Evolutionary conservation across 2,329 filamentous ascomycete species (phyloP).

Genomic region (Neurospora sp.): DNA sequence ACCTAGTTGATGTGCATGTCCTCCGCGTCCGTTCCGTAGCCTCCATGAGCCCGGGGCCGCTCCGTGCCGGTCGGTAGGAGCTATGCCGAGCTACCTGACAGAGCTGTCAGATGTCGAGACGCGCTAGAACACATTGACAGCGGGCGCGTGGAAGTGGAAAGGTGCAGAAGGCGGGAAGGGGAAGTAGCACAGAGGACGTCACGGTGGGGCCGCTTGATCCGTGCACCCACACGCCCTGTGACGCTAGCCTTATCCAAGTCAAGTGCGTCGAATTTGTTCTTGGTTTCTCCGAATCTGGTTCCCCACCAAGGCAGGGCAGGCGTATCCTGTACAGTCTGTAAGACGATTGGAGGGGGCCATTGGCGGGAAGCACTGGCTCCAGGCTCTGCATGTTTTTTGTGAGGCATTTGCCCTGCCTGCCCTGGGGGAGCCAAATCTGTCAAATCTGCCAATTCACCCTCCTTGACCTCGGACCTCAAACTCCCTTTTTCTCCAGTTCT

Average conservation of each 20-base stretch:
- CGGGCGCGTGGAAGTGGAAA: neutral
- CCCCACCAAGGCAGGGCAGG: neutral
- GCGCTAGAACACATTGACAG: neutral
- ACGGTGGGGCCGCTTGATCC: neutral
- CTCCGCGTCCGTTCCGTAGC: neutral
- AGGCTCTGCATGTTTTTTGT: constrained; percentile 1
- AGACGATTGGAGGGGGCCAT: neutral
- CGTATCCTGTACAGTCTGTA: neutral
- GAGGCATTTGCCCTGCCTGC: constrained; percentile 14
- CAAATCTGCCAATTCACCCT: constrained; percentile 4
- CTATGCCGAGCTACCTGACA: neutral
- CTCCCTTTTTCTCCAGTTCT: neutral
- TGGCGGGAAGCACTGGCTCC: neutral
- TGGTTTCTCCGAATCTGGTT: neutral
- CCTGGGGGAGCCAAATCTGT: neutral
- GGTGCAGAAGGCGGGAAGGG: neutral
- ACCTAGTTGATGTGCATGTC: neutral
- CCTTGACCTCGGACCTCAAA: constrained; percentile 5
- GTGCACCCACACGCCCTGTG: neutral
- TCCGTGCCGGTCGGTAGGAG: neutral
- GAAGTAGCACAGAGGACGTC: neutral
- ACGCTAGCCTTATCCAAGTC: neutral
- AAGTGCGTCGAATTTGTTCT: neutral
- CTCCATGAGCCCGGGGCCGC: neutral
- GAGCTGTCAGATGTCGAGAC: no score